Evolutionary conservation across 2,329 filamentous ascomycete species (phyloP).

Genomic region (Pestalotiopsis sp.): DNA sequence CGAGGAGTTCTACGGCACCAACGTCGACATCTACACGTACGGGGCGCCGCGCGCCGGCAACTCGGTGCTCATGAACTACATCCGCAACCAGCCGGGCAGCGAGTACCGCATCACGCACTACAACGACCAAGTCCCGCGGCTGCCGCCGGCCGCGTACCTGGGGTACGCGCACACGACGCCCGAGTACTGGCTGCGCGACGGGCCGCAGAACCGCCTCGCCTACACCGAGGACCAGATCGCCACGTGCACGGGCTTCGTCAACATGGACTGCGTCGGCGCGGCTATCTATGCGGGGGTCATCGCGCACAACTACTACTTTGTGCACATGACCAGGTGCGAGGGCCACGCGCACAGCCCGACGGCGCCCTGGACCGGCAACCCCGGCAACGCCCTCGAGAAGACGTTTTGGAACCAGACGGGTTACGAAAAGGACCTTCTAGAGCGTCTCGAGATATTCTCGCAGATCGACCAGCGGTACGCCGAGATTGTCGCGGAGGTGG

Average conservation of each 20-base stretch:
- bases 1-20: background rate
- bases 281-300: background rate
- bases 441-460: background rate
- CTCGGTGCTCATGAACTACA: background rate
- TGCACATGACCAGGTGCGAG: background rate
- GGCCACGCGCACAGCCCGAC: background rate
- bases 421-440: background rate
- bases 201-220: background rate
- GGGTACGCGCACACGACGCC: background rate
- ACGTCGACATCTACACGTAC: background rate
- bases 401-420: background rate
- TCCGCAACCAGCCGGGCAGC: background rate
- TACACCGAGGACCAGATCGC: background rate
- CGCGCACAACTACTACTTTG: background rate
- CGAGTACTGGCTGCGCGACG: background rate
- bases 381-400: background rate
- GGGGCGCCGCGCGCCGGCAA: background rate
- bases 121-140: background rate
- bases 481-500: background rate
- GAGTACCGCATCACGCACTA: background rate
- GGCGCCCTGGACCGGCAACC: background rate
- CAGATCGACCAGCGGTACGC: background rate
- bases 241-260: background rate
- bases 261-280: background rate
- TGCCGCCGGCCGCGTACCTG: background rate